Base-by-base conservation (phyloP, 345 rosid species). In the Salix purpurea region DNA sequence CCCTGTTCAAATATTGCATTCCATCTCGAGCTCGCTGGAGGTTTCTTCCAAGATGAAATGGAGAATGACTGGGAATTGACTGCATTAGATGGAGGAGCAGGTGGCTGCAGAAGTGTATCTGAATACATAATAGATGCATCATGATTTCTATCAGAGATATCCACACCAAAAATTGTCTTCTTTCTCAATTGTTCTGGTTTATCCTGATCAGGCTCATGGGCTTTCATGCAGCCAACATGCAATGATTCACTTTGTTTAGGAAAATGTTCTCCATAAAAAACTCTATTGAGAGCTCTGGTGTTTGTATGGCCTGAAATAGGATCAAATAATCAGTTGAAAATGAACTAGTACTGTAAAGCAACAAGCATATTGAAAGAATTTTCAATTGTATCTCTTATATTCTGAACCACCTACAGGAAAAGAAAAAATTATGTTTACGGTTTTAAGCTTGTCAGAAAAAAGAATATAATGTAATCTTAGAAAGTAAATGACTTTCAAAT, bases 101-200 rank as follows among this genome's bases (percentile, higher is more conserved):
- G 37, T 36, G 81, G 70, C 18, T 67, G 77, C 28, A 39, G 82
- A 77, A 40, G 58, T 42, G 34, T 26, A 62, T 39, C 44, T 48
- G 80, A 79, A 52, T 76, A 70, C 67, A 50, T 75, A 46, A 66
- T 50, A 68, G 84, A 77, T 24, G 60, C 60, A 36, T 15, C 84
- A 66, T 56, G 67, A 72, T 67, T 75, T 30, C 42, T 74, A 58
- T 74, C 80, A 21, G 71, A 83, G 64, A 87, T 76, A 72, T 87
- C 86, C 7, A 85, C 76, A 30, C 88, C 88, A 69, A 83, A 85
- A 71, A 83, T 28, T 72, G 76, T 84, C 76, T 66, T 82, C 54
- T 69, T 83, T 26, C 24, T 48, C 28, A 2, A 39, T 66, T 39
- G 60, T 54, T 82, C 73, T 37, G 54, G 62, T 18, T 73, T 77